Evolutionary conservation across 305 asterid genomes (phyloP).

Genomic region (Fraxinus xanthoxyloides): DNA sequence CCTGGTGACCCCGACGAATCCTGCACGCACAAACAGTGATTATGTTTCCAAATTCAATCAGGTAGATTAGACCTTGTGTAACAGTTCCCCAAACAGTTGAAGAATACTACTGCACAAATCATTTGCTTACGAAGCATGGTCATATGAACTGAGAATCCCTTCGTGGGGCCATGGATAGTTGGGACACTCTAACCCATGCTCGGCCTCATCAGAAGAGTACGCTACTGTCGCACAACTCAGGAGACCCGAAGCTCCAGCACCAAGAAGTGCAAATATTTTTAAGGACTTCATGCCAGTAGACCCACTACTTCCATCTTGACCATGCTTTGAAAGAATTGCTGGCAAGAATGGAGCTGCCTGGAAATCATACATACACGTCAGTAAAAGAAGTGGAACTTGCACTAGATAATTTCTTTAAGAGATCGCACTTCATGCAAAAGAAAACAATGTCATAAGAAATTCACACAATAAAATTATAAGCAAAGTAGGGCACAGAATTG

Average conservation of each 20-base stretch:
- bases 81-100: neutral
- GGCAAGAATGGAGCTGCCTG: slow-evolving; percentile 51
- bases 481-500: slow-evolving; percentile 7
- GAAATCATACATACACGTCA: slow-evolving; percentile 20
- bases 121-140: slow-evolving; percentile 75
- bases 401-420: neutral
- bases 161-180: slow-evolving; percentile 86
- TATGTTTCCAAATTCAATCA: neutral
- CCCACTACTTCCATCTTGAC: slow-evolving; percentile 38
- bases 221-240: slow-evolving; percentile 61
- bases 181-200: slow-evolving; percentile 73
- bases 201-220: slow-evolving; percentile 75
- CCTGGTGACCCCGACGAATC: slow-evolving; percentile 88
- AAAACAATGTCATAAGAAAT: neutral
- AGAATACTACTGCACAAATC: neutral
- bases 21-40: slow-evolving; percentile 32
- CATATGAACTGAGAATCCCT: slow-evolving; percentile 83
- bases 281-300: slow-evolving; percentile 47
- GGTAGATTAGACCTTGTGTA: neutral
- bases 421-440: neutral
- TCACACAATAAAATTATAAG: neutral
- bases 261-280: slow-evolving; percentile 50
- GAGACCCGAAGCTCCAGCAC: slow-evolving; percentile 73
- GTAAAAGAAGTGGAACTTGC: neutral
- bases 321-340: slow-evolving; percentile 44